phyloP scores from a whole-genome alignment of 176 grass and related monocot genomes.

The Carex parvula region DNA sequence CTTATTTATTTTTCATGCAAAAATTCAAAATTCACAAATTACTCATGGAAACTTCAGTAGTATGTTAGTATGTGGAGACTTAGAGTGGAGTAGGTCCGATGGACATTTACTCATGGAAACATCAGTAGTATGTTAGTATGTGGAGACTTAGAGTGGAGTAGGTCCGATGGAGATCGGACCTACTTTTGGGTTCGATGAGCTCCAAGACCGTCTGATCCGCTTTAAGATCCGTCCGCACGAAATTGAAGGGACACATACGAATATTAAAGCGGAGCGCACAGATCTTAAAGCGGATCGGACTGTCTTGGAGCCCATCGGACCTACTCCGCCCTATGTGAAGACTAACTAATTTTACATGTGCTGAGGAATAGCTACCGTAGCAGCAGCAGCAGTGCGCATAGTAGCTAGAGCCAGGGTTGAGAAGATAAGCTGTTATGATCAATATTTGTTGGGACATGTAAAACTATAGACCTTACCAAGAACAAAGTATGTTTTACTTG shows the following conservation, averaged over 20 bases:
- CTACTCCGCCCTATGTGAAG: not conserved
- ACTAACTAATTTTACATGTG: not conserved
- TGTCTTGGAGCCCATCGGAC: no score
- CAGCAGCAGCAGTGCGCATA: not conserved
- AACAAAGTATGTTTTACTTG: not conserved
- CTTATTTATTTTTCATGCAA: constrained; percentile 4
- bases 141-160: not conserved
- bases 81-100: no score
- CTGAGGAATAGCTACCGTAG: not conserved
- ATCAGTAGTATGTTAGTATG: not conserved
- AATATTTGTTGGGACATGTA: not conserved
- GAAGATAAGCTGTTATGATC: not conserved
- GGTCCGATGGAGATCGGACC: no score
- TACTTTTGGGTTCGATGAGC: no score
- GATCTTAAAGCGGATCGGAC: no score
- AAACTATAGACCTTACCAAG: not conserved
- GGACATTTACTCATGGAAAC: no score
- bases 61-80: no score
- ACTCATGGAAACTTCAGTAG: not conserved
- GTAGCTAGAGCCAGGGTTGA: not conserved
- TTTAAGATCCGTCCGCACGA: no score
- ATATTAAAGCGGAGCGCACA: no score
- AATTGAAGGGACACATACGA: no score
- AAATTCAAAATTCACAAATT: not conserved
- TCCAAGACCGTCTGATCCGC: no score